These are phyloP conservation scores for Suillus americanus DNA, from an alignment of 768 basidiomycete species.

Conservation along the genomic window DNA sequence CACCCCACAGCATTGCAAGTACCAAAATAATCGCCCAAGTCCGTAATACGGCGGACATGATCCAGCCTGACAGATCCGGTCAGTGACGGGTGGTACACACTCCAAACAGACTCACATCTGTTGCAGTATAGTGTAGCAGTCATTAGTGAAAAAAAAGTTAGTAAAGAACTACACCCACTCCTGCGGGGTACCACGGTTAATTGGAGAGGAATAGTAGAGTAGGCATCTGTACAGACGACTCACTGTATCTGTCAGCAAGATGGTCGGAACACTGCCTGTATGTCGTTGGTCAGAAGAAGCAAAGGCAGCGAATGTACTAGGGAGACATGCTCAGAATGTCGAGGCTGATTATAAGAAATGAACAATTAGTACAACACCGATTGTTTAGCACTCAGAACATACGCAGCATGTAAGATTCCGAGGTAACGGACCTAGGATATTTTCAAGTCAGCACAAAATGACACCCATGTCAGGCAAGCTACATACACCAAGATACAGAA, in stretches of 20 bases:
- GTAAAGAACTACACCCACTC: neutral
- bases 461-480: neutral
- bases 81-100: neutral
- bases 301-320: neutral
- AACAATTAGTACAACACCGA: neutral
- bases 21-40: neutral
- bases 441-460: neutral
- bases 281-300: neutral
- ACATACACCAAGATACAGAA: no score
- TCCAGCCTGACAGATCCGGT: neutral
- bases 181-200: neutral
- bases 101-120: neutral
- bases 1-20: neutral
- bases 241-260: neutral
- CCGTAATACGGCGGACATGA: neutral
- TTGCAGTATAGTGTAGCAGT: neutral
- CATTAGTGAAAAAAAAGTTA: neutral
- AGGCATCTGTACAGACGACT: neutral
- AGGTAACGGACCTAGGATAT: neutral
- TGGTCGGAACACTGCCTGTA: neutral
- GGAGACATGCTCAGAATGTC: neutral
- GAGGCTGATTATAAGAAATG: neutral
- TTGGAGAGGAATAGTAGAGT: neutral
- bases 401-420: neutral
- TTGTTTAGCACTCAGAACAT: neutral